Evolutionary conservation across 208 protist species (phyloP).

Genomic region (Wallacemonas sp.): DNA sequence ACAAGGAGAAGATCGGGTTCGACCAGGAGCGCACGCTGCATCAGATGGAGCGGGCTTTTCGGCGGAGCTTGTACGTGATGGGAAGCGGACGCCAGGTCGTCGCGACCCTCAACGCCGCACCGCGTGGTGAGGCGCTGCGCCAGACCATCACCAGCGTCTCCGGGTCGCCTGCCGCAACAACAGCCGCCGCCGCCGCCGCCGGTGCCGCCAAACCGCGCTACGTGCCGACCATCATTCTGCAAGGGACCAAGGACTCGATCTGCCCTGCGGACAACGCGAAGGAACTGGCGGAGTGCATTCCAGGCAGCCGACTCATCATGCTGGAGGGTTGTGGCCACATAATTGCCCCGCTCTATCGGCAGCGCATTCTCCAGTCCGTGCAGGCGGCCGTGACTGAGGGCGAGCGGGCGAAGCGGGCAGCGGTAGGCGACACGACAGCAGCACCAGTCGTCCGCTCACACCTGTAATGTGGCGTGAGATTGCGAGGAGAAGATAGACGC

Average conservation of each 20-base stretch:
- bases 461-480: slow-evolving; percentile 30
- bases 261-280: slow-evolving; percentile 49
- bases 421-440: too few relatives aligned
- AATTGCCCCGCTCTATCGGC: slow-evolving; percentile 33
- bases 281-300: slow-evolving; percentile 43
- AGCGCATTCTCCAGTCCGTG: slow-evolving; percentile 10
- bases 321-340: slow-evolving; percentile 69
- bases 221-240: slow-evolving; percentile 71
- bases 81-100: slow-evolving; percentile 58
- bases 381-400: slow-evolving; percentile 17
- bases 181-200: not conserved
- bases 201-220: slow-evolving; percentile 15
- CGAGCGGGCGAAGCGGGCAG: not conserved
- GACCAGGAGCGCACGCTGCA: slow-evolving; percentile 24
- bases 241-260: slow-evolving; percentile 63
- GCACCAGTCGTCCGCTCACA: slow-evolving; percentile 14
- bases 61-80: slow-evolving; percentile 42
- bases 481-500: not conserved
- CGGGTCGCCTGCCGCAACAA: not conserved
- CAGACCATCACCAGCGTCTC: slow-evolving; percentile 28
- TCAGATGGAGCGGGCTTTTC: slow-evolving; percentile 45
- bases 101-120: slow-evolving; percentile 48
- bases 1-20: slow-evolving; percentile 38
- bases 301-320: slow-evolving; percentile 32
- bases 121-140: slow-evolving; percentile 27